These are phyloP conservation scores for Blastocystis sp. DNA, from an alignment of 352 stramenopile genomes.

Conservation along the genomic window DNA sequence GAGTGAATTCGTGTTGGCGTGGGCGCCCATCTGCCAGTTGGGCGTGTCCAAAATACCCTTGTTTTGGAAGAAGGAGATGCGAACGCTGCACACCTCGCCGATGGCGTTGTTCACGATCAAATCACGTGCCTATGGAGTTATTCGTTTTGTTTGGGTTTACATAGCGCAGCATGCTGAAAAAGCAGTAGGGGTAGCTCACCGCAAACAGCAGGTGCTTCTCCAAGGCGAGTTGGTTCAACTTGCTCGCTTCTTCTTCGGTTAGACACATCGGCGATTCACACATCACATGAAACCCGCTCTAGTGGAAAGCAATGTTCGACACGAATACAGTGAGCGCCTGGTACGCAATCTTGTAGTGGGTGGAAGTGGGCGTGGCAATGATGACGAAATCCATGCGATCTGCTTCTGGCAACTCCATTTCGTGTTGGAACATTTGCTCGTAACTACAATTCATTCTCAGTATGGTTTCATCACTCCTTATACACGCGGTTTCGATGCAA, in stretches of 20 bases:
- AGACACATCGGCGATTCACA: constrained; percentile 50
- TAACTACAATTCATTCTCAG: not conserved
- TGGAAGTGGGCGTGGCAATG: constrained; percentile 13
- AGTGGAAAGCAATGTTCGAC: not conserved
- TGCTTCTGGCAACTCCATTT: constrained; percentile 35
- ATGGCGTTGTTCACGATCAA: constrained; percentile 52
- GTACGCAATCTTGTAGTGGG: constrained; percentile 12
- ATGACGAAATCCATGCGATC: constrained; percentile 38
- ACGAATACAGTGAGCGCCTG: not conserved
- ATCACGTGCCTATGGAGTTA: not conserved
- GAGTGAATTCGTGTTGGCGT: not conserved
- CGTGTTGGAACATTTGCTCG: constrained; percentile 52
- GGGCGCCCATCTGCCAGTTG: constrained; percentile 6
- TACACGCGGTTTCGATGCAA: constrained; percentile 55
- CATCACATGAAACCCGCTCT: constrained; percentile 60
- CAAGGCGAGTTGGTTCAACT: not conserved
- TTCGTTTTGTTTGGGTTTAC: not conserved
- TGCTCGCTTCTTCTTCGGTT: constrained; percentile 39
- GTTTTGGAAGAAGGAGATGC: constrained; percentile 41
- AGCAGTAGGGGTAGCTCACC: constrained; percentile 21
- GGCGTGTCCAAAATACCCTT: constrained; percentile 21
- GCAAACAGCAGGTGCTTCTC: constrained; percentile 55
- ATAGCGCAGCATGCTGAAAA: constrained; percentile 45
- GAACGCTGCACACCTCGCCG: constrained; percentile 24
- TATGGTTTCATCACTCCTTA: not conserved